Evolutionary conservation across 2,329 filamentous ascomycete species (phyloP), one percentile per base, ranked within the genome.

Genomic region (Hansfordia pulvinata): DNA sequence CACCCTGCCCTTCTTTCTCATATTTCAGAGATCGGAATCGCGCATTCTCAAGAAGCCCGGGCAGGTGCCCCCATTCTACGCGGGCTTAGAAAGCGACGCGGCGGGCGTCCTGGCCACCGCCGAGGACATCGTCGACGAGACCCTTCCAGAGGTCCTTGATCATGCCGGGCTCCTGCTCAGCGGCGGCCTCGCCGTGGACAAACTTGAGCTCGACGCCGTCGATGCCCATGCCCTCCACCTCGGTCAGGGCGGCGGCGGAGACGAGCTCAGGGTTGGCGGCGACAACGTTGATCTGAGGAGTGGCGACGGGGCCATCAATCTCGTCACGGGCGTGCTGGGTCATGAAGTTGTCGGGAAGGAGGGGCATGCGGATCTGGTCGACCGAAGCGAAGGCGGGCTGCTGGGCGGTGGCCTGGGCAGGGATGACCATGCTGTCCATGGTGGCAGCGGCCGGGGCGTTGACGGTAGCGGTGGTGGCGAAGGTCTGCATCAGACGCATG

Each of bases 401-500:
- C 23, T 46, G 33, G 23, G 49, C 40, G n/a, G 36, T 33, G 26
- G 53, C 47, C 9, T 60, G 46, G 30, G 53, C 46, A 15, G 70
- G 70, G 30, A 76, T 56, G 33, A 69, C 47, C 33, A 62, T 54
- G 43, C 54, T 58, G 50, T 75, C 66, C 31, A 72, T 58, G 4
- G 43, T 34, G n/a, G 49, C 37, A 16, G 53, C 42, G 8, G 48
- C 39, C 10, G 62, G 46, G 3, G 57, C 50, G 11, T 61, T 58
- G 13, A 60, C 58, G 40, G 56, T 54, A 3, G 57, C 50, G 11
- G 62, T 58, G 13, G 60, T 59, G 40, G 56, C 54, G 55, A 76
- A 75, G 42, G 64, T 68, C 53, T 76, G 71, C 70, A 76, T 76
- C 30, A 76, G 52, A 20, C 69, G 70, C 41, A 64, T 53, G 31